Conservation (phyloP, 2,329 filamentous ascomycete species). For the Hymenoscyphus albidus region DNA sequence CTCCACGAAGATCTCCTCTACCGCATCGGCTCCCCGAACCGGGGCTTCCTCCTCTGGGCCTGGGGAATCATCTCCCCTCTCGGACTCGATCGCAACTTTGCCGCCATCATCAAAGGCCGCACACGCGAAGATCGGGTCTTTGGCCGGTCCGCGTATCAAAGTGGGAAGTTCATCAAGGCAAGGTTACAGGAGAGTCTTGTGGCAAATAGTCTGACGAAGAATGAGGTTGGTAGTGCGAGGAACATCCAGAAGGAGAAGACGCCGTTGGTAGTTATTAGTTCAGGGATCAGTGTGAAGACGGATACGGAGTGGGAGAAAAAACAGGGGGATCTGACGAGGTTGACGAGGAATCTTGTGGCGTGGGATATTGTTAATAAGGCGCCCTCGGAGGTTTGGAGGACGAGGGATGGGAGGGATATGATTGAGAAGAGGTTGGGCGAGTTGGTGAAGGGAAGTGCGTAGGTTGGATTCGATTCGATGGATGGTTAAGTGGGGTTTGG, state of each 20-base stretch:
- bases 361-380: constrained; percentile 88
- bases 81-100: constrained; percentile 74
- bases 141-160: constrained; percentile 73
- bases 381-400: constrained; percentile 82
- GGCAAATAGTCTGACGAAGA: constrained; percentile 76
- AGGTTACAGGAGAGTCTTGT: constrained; percentile 91
- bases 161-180: constrained; percentile 80
- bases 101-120: constrained; percentile 77
- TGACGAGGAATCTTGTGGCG: constrained; percentile 72
- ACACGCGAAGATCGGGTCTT: constrained; percentile 80
- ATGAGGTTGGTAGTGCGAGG: constrained; percentile 73
- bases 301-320: constrained; percentile 75
- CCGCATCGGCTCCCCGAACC: constrained; percentile 59
- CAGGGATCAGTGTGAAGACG: constrained; percentile 63
- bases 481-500: neutral
- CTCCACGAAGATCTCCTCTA: constrained; percentile 82
- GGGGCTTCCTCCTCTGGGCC: constrained; percentile 83
- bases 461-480: neutral
- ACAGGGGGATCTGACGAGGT: constrained; percentile 75
- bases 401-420: constrained; percentile 63
- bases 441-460: constrained; percentile 45
- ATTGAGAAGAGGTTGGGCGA: constrained; percentile 77
- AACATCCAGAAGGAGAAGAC: constrained; percentile 75
- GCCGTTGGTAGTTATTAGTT: constrained; percentile 77
- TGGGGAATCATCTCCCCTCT: constrained; percentile 83